A percentile compares a stretch with the other conserved stretches of the same genome.
phyloP scores from a whole-genome alignment of 2,329 filamentous ascomycete genomes.

The Trichoderma sp. region DNA sequence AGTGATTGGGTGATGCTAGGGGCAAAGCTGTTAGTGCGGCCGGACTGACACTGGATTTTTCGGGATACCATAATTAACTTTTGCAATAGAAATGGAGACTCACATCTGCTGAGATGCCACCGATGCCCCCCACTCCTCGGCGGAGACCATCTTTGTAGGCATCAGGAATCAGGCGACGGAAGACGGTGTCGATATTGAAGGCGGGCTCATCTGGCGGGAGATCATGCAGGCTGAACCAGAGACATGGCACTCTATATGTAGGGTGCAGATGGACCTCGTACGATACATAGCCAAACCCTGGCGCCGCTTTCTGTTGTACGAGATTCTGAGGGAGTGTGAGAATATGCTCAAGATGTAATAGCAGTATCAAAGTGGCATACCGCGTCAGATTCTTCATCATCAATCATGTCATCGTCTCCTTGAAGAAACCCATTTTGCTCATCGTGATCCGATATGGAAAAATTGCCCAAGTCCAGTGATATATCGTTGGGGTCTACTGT shows the following conservation, averaged over 20 bases:
- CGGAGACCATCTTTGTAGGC: constrained; percentile 61
- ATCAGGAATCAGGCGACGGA: constrained; percentile 68
- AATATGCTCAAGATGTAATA: constrained; percentile 6
- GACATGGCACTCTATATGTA: constrained; percentile 72
- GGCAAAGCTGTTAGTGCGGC: constrained; percentile 43
- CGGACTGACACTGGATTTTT: constrained; percentile 28
- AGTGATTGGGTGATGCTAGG: constrained; percentile 79
- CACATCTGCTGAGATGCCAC: constrained; percentile 76
- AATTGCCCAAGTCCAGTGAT: constrained; percentile 46
- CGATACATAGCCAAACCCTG: constrained; percentile 53
- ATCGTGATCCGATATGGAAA: constrained; percentile 45
- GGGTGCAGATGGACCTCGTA: constrained; percentile 77
- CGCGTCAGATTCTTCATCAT: constrained; percentile 54
- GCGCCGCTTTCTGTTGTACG: constrained; percentile 37
- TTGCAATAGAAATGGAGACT: constrained; percentile 45
- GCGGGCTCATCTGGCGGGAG: constrained; percentile 57
- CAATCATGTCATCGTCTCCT: constrained; percentile 51
- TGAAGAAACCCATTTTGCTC: constrained; percentile 29
- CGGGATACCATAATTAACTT: constrained; percentile 35
- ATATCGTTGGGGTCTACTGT: constrained; percentile 49
- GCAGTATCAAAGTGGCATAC: constrained; percentile 38
- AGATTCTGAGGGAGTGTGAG: constrained; percentile 43
- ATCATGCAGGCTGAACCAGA: constrained; percentile 71
- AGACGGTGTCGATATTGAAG: constrained; percentile 68
- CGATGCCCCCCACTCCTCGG: constrained; percentile 63